Evolutionary conservation across 768 basidiomycete genomes (phyloP), one percentile per base, ranked within the genome.

Genomic region (Boletus fagicola): DNA sequence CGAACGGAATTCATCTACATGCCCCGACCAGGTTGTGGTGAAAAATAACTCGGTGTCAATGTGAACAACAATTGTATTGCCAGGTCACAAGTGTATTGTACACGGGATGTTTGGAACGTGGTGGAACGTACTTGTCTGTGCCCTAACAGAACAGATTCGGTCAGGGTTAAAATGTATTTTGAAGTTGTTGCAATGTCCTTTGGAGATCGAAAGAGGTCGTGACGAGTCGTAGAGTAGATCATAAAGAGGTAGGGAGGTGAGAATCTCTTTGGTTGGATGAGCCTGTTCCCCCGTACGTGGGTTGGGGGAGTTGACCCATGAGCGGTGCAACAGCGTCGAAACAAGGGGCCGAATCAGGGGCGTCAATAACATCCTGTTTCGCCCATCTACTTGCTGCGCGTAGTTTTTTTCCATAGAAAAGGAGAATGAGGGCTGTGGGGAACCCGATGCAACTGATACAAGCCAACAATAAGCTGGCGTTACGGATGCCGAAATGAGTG

Each of bases 361-460:
- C 10, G 4, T 61, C 53, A 10, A 49, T n/a, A 13, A 47, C 26
- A 18, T 62, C 57, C 33, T 64, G 63, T 44, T 65, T 67, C 12
- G 60, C 62, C 62, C 60, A 67, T 50, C 42, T 53, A 54, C 65
- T 67, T 26, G 56, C 54, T 24, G 60, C 55, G 7, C 63, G 62
- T 31, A 64, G 24, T 1, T 47, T 38, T 46, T 56, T 60, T 38
- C 62, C 66, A 13, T 60, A 49, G 15, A 67, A 12, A 24, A 58
- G 54, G 12, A 67, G 49, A 18, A 57, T 31, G 35, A 66, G 38
- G 15, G 65, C 59, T 1, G 54, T 53, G 7, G 65, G 65, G n/a
- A 64, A 46, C 28, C 60, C 65, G 1, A 60, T 42, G 31, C 60
- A 64, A 50, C 65, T 67, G 43, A 67, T 52, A 43, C 63, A 64